Evolutionary conservation across 1,139 yeast genomes (phyloP).

Genomic region (Suhomyces ambrosiae): DNA sequence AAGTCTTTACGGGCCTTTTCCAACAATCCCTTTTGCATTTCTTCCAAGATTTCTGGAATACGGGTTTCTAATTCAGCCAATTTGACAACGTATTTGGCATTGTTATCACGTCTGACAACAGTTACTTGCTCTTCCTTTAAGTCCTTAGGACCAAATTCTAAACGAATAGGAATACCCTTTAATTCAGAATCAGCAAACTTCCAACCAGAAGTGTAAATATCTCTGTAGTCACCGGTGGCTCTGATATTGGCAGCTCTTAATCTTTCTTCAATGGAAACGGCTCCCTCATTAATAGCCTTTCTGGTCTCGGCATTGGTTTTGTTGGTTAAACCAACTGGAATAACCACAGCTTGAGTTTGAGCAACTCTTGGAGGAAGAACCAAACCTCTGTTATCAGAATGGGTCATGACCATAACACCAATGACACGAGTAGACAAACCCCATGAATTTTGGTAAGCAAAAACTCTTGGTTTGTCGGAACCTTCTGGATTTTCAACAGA

Average conservation of each 20-base stretch:
- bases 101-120: conserved; percentile 92
- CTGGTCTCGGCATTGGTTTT: conserved; percentile 80
- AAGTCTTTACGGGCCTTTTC: conserved; percentile 77
- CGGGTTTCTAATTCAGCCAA: conserved; percentile 65
- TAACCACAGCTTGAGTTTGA: conserved; percentile 84
- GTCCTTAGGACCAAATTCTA: conserved; percentile 97
- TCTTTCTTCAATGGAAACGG: conserved; percentile 62
- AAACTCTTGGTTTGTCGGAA: conserved; percentile 79
- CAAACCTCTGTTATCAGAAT: conserved; percentile 97
- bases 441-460: conserved; percentile 98
- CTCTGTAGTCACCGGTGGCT: conserved; percentile 85
- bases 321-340: conserved; percentile 93
- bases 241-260: conserved; percentile 65
- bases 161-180: conserved; percentile 90
- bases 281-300: conserved; percentile 67
- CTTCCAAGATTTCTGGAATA: conserved; percentile 76
- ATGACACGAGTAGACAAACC: conserved; percentile 97
- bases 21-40: conserved; percentile 75
- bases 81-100: conserved; percentile 68
- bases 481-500: conserved; percentile 94
- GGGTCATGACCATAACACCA: conserved; percentile 99
- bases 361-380: conserved; percentile 98
- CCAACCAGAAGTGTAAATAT: conserved; percentile 97
- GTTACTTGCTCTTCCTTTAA: conserved; percentile 75
- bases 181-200: conserved; percentile 97